Evolutionary conservation across 1,284 basidiomycete genomes (phyloP), one percentile per base, ranked within the genome.

Genomic region (Apiotrichum montevideense): DNA sequence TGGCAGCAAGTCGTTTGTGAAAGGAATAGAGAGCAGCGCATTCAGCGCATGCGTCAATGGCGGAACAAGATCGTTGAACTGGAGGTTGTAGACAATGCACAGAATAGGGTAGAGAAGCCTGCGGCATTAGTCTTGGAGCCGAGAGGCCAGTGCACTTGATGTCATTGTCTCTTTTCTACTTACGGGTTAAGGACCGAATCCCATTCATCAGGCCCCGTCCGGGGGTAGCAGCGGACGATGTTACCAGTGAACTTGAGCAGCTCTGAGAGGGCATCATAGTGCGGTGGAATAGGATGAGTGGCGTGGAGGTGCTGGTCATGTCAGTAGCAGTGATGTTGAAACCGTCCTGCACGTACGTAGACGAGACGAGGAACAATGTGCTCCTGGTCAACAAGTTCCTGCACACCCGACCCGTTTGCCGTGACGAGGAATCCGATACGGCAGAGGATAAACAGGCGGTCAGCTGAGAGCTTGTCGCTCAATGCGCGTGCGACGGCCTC

Each of bases 191-290:
- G 65, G 7, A 43, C 45, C 2, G 64, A 53, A 50, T 69, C 66
- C 69, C 71, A 73, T 13, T 64, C 65, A 7, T 63, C 62, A 1
- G 46, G 37, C 7, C n/a, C 34, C 14, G 21, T 39, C 29, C 61
- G 52, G 1, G 74, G 72, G 46, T 73, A 76, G 52, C 63, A 63
- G 2, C 67, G 63, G 8, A 77, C 42, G 8, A 76, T 53, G 51
- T 74, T 74, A 48, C 70, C 69, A 1, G 66, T 58, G 42, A 75
- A 51, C 63, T 77, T 77, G 47, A 76, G 64, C 29, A 76, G 57
- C 59, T 77, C 76, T 21, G 62, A 55, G 13, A 76, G 49, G 10
- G 68, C 68, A 35, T 62, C 59, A 46, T 64, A 68, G 54, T 69
- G 63, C 2, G 58, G 33, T 6, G 58, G 65, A 4, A 61, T 32